Evolutionary conservation across 148 eudicot species (phyloP).

Genomic region (Nyssa sinensis): DNA sequence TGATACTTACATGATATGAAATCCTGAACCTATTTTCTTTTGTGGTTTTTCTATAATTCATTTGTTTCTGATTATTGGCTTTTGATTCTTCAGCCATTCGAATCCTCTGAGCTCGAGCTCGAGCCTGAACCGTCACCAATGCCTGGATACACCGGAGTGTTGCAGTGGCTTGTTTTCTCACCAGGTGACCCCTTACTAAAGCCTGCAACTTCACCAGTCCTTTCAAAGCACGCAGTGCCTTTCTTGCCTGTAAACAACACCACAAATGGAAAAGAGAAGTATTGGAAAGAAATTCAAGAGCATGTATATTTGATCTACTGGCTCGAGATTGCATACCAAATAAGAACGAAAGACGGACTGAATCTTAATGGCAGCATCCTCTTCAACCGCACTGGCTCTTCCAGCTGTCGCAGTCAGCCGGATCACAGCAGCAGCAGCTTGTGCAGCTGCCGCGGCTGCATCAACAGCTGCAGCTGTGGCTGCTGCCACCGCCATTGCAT

Average conservation of each 20-base stretch:
- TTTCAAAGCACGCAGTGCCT: slow-evolving; percentile 76
- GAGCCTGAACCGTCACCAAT: slow-evolving; percentile 67
- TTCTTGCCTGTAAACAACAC: slow-evolving; percentile 60
- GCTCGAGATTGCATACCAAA: slow-evolving; percentile 39
- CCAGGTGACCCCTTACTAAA: slow-evolving; percentile 84
- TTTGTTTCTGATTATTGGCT: slow-evolving; percentile 33
- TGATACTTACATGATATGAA: slow-evolving; percentile 47
- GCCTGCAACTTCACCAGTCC: slow-evolving; percentile 96
- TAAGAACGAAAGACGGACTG: slow-evolving; percentile 73
- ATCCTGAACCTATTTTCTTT: slow-evolving; percentile 44
- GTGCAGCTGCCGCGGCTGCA: slow-evolving; percentile 41
- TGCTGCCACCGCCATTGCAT: slow-evolving; percentile 47
- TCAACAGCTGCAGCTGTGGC: slow-evolving; percentile 31
- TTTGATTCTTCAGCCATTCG: slow-evolving; percentile 46
- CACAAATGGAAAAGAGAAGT: not conserved
- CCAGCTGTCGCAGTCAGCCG: slow-evolving; percentile 12
- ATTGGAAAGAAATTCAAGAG: not conserved
- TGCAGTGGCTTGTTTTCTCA: slow-evolving; percentile 79
- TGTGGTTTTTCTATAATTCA: slow-evolving; percentile 38
- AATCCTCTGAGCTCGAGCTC: slow-evolving; percentile 81
- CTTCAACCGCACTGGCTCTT: slow-evolving; percentile 32
- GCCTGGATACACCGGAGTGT: slow-evolving; percentile 95
- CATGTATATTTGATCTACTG: not conserved
- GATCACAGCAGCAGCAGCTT: slow-evolving; percentile 47
- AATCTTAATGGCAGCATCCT: slow-evolving; percentile 68